Evolutionary conservation across 306 rosid species (phyloP), one percentile per base, ranked within the genome.

Genomic region (Dryas drummondii): DNA sequence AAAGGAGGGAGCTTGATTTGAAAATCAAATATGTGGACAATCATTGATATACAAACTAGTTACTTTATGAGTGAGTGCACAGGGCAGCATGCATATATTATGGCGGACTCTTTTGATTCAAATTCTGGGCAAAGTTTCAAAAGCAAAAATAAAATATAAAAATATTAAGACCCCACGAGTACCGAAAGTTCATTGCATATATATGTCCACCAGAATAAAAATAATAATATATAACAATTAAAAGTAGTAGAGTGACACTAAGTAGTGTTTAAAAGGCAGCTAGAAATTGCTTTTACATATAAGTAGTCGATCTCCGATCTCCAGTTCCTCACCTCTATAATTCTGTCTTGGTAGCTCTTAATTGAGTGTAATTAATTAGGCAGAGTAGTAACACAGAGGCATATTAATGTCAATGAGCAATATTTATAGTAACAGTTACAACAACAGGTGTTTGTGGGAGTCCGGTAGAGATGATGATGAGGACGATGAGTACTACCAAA

Each of bases 101-200:
- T 68, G 80, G 81, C 81, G 76, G 76, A 50, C 76, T 50, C 69
- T 61, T 70, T 72, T 72, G 16, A 45, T 77, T 77, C 81, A 77
- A 70, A 77, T 32, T 77, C 62, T 37, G 9, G 58, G 48, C n/a
- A 47, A 27, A 59, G 47, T 15, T 19, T 46, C 0, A 9, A 74
- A 50, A 62, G 60, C 17, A 5, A 17, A 48, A 45, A 40, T 3
- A 1, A 19, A 22, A 57, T 19, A 49, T 12, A 49, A 44, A 44
- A 46, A 32, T 1, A 32, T 32, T 1, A 32, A 46, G 76, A 45
- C 66, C 66, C 40, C 55, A 72, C 10, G 55, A n/a, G 51, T 16
- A 46, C 69, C 52, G 16, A 63, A 45, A 57, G 61, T 49, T 26
- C 42, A 15, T 50, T 62, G 37, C 37, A 63, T 59, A 1, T 5